Evolutionary conservation across 2,329 filamentous ascomycete genomes (phyloP), one percentile per base, ranked within the genome.

Genomic region (Ceratocystiopsis brevicomis): DNA sequence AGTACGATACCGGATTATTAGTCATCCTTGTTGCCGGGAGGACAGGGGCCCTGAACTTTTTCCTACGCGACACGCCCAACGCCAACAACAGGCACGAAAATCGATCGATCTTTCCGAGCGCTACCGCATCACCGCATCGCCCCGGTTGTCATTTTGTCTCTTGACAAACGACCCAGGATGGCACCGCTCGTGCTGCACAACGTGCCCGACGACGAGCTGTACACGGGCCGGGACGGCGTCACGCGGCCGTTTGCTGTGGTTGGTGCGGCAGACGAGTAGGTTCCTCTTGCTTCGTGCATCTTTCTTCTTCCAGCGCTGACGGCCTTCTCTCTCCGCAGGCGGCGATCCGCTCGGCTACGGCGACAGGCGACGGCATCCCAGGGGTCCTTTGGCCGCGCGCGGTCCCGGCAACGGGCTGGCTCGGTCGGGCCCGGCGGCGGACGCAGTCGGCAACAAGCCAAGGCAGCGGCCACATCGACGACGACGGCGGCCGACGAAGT

Each of bases 141-240:
- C 25, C 25, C 25, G 25, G 25, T 30, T 30, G 25, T 30, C 25
- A 8, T 11, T 9, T 30, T 30, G 6, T 8, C 25, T 8, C 25
- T 21, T 30, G 25, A 8, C 25, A 10, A 11, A 30, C 25, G 5
- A 30, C 6, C 6, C 35, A 45, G 21, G 15, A 78, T 78, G 73
- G 68, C 73, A 45, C 76, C 76, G 51, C 62, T 79, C 45, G 78
- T 79, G 53, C 62, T 80, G 33, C 76, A 80, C 55, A 78, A 78
- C 55, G 76, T 79, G 49, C 74, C 75, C 45, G 75, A 79, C 50
- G 75, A 79, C 41, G 76, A 79, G 55, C 69, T 75, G 41, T 79
- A 78, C 55, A 61, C 73, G 6, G 76, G 76, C 45, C 72, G 77
- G 43, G 76, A 79, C 59, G 76, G 76, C 48, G 56, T 78, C 49